Conservation (phyloP, 768 basidiomycete genomes). For the Austroboletus festivus region DNA sequence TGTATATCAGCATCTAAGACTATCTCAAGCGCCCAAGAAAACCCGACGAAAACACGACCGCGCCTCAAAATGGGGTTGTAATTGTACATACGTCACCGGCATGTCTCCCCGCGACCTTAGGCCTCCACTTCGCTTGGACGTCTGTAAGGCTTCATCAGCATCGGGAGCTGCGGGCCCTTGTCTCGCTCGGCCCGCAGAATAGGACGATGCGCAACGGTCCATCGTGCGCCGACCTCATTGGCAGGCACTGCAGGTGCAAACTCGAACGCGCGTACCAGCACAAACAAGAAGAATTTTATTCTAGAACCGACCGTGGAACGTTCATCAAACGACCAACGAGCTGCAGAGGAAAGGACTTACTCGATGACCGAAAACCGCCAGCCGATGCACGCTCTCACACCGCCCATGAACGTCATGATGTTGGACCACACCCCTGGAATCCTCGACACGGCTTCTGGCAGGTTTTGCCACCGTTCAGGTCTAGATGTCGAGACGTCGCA, state of each 20-base stretch:
- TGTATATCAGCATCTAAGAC: no score
- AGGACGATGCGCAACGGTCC: background rate
- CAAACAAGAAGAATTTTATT: constrained; percentile 7
- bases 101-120: no score
- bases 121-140: no score
- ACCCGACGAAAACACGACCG: no score
- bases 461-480: constrained; percentile 60
- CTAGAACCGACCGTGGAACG: background rate
- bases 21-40: no score
- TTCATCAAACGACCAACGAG: background rate
- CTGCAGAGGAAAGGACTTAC: constrained; percentile 32
- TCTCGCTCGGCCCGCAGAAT: no score
- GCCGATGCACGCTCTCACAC: constrained; percentile 64
- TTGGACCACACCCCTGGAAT: constrained; percentile 64
- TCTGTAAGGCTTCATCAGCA: no score
- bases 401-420: constrained; percentile 59
- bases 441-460: constrained; percentile 40
- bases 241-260: constrained; percentile 7
- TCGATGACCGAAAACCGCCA: constrained; percentile 63
- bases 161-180: no score
- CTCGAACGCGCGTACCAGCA: constrained; percentile 10
- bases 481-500: constrained; percentile 28
- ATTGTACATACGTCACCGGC: no score
- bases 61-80: no score
- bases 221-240: background rate